Conservation (phyloP, 805 yeast genomes). For the Candida verbasci region DNA sequence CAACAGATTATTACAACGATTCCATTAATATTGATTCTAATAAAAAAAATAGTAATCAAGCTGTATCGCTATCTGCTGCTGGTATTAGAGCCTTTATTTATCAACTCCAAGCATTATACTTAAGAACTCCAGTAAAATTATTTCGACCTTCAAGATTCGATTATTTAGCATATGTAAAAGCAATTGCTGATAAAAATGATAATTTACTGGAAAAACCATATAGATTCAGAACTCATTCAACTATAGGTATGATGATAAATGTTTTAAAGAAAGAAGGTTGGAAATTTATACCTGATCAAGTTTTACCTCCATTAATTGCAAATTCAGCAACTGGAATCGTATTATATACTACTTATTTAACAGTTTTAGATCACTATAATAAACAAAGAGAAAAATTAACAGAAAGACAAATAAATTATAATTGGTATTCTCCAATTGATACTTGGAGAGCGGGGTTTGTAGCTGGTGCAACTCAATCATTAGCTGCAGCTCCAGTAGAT, state of each 20-base stretch:
- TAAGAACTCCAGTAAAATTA: slow-evolving; percentile 78
- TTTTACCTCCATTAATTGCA: slow-evolving; percentile 83
- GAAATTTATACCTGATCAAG: slow-evolving; percentile 78
- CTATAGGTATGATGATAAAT: slow-evolving; percentile 65
- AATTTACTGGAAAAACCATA: slow-evolving; percentile 45
- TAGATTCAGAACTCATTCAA: slow-evolving; percentile 66
- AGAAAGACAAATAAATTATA: slow-evolving; percentile 7
- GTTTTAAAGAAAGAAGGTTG: slow-evolving; percentile 80
- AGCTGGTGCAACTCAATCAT: slow-evolving; percentile 85
- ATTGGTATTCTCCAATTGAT: slow-evolving; percentile 38
- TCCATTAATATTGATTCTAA: background rate
- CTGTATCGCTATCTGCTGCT: slow-evolving; percentile 79
- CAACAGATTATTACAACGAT: too few species aligned
- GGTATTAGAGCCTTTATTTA: slow-evolving; percentile 80
- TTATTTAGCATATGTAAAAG: slow-evolving; percentile 66
- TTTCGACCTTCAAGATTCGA: slow-evolving; percentile 91
- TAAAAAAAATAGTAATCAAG: slow-evolving; percentile 25
- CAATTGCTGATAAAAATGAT: slow-evolving; percentile 42
- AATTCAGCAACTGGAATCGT: slow-evolving; percentile 88
- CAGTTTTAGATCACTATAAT: slow-evolving; percentile 37
- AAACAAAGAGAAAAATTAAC: slow-evolving; percentile 8
- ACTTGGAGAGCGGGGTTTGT: slow-evolving; percentile 76
- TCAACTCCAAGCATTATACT: slow-evolving; percentile 71
- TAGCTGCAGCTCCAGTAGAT: slow-evolving; percentile 91
- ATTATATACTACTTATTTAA: slow-evolving; percentile 76